Percentiles rank a stretch among this genome's conserved stretches.
Evolutionary conservation across 495 filamentous ascomycete genomes (phyloP).

Genomic region (Lophiotrema nucula): DNA sequence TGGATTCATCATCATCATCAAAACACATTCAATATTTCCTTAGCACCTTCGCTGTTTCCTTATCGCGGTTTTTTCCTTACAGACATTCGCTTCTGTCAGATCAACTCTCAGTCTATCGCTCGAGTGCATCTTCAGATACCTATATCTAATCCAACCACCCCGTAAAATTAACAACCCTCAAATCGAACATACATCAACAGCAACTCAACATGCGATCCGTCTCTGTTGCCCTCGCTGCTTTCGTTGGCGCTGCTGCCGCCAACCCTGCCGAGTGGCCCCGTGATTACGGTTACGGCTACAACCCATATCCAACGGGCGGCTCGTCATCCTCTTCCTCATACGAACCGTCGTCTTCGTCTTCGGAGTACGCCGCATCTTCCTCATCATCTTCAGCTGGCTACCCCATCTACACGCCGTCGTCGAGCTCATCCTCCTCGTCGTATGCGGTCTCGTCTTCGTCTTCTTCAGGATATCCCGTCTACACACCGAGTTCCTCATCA

Average conservation of each 20-base stretch:
- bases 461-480: background rate
- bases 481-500: background rate
- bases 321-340: slow-evolving; percentile 5
- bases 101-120: slow-evolving; percentile 20
- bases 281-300: slow-evolving; percentile 11
- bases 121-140: slow-evolving; percentile 19
- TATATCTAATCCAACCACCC: slow-evolving; percentile 13
- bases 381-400: background rate
- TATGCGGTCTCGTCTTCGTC: background rate
- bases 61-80: slow-evolving; percentile 1
- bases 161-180: slow-evolving; percentile 6
- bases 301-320: slow-evolving; percentile 8
- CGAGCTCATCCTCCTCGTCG: background rate
- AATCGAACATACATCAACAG: background rate
- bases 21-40: slow-evolving; percentile 24
- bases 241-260: slow-evolving; percentile 28
- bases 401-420: background rate
- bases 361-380: background rate
- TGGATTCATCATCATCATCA: slow-evolving; percentile 12
- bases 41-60: slow-evolving; percentile 24
- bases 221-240: slow-evolving; percentile 24
- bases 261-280: slow-evolving; percentile 22
- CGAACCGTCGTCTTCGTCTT: background rate
- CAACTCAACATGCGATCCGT: slow-evolving; percentile 25
- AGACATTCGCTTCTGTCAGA: slow-evolving; percentile 29